phyloP scores from a whole-genome alignment of 495 filamentous ascomycete genomes.

The Baudoinia panamericana region DNA sequence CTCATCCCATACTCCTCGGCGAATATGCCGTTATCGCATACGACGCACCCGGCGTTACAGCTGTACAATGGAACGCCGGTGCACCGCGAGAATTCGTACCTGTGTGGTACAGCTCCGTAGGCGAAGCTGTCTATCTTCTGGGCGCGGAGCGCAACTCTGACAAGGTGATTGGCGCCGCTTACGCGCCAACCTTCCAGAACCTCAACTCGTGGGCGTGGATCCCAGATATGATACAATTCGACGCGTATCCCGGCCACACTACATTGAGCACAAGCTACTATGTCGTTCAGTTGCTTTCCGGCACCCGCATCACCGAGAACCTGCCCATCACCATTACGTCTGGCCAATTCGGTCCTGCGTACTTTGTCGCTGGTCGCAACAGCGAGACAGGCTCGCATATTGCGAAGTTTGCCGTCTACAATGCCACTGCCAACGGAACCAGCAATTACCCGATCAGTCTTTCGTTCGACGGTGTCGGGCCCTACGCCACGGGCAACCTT shows the following conservation, averaged over 20 bases:
- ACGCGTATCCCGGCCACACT: conserved; percentile 23
- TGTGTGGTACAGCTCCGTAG: conserved; percentile 46
- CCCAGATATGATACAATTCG: conserved; percentile 27
- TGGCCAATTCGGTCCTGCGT: conserved; percentile 35
- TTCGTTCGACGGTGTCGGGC: conserved; percentile 39
- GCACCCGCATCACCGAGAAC: conserved; percentile 42
- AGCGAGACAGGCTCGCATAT: conserved; percentile 31
- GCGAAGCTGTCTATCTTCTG: conserved; percentile 54
- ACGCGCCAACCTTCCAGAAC: conserved; percentile 27
- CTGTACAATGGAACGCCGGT: conserved; percentile 2
- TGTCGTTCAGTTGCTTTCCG: conserved; percentile 34
- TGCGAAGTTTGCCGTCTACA: conserved; percentile 57
- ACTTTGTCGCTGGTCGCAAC: conserved; percentile 42
- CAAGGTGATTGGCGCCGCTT: conserved; percentile 29
- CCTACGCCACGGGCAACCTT: conserved; percentile 38
- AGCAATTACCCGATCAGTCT: conserved; percentile 36
- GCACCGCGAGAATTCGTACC: conserved; percentile 22
- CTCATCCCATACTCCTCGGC: conserved; percentile 19
- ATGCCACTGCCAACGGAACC: conserved; percentile 56
- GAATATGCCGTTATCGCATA: conserved; percentile 37
- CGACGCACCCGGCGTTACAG: conserved; percentile 34
- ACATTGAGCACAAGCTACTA: conserved; percentile 35
- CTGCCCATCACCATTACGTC: conserved; percentile 35
- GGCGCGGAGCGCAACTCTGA: conserved; percentile 55
- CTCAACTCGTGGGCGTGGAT: conserved; percentile 27